A percentile compares a stretch with the other conserved stretches of the same genome.
Evolutionary conservation across 2,329 filamentous ascomycete species (phyloP).

Genomic region (Fusarium zealandicum): DNA sequence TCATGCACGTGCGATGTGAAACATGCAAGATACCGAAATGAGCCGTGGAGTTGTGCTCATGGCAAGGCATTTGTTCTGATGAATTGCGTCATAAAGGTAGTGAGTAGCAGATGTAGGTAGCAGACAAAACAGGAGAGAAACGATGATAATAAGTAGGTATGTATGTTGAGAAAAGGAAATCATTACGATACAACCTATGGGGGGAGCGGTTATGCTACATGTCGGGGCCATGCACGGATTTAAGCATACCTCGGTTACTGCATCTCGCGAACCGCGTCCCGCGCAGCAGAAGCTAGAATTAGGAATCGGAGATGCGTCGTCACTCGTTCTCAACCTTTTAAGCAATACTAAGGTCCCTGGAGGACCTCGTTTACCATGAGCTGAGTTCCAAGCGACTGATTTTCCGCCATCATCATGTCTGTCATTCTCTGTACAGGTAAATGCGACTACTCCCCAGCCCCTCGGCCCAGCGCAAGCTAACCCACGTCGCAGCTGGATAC

Average conservation of each 20-base stretch:
- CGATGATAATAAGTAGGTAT: no score
- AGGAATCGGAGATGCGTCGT: conserved; percentile 28
- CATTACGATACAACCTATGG: no score
- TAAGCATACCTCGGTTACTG: conserved; percentile 25
- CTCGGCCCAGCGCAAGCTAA: conserved; percentile 29
- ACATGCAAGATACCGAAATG: neutral
- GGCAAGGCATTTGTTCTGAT: neutral
- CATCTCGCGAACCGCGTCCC: conserved; percentile 18
- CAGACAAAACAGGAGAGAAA: no score
- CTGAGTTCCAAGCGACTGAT: conserved; percentile 30
- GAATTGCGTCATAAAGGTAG: no score
- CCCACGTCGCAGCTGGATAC: conserved; percentile 58
- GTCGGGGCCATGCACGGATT: conserved; percentile 2
- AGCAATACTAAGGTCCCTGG: conserved; percentile 24
- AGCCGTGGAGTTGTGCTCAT: neutral
- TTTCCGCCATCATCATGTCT: conserved; percentile 54
- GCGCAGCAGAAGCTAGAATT: conserved; percentile 19
- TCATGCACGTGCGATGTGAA: neutral
- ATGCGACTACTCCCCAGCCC: conserved; percentile 10
- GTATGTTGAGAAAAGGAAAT: no score
- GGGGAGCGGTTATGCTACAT: neutral
- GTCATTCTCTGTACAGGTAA: conserved; percentile 69
- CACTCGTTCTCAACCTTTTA: conserved; percentile 8
- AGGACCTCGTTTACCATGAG: conserved; percentile 36
- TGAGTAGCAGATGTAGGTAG: no score